phyloP scores from a whole-genome alignment of 495 filamentous ascomycete genomes.

The Penicillium manginii region DNA sequence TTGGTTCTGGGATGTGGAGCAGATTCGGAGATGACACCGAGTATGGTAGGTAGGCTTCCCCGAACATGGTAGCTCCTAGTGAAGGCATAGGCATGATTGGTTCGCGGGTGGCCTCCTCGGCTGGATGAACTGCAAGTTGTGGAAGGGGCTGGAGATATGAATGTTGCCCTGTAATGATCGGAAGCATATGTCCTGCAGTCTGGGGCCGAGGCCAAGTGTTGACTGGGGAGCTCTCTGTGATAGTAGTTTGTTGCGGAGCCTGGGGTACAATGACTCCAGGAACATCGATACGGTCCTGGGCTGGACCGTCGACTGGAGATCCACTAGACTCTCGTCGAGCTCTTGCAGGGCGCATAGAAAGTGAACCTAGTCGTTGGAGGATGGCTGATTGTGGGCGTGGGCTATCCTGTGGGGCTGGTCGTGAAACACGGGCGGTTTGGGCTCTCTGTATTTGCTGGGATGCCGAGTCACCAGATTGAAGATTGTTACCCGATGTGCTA shows the following conservation, averaged over 20 bases:
- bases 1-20: constrained; percentile 31
- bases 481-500: constrained; percentile 5
- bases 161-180: constrained; percentile 14
- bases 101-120: constrained; percentile 14
- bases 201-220: constrained; percentile 1
- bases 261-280: constrained; percentile 5
- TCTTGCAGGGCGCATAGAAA: constrained; percentile 31
- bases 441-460: constrained; percentile 25
- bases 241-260: constrained; percentile 1
- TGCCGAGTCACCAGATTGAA: constrained; percentile 4
- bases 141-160: constrained; percentile 16
- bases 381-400: constrained; percentile 30
- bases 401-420: constrained; percentile 20
- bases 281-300: constrained; percentile 13
- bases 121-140: constrained; percentile 22
- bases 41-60: constrained; percentile 36
- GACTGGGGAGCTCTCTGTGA: neutral
- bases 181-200: constrained; percentile 11
- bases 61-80: constrained; percentile 25
- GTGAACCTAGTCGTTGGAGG: constrained; percentile 37
- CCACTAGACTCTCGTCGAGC: constrained; percentile 19
- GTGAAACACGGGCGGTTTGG: constrained; percentile 29
- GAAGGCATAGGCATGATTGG: constrained; percentile 25
- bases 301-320: constrained; percentile 2
- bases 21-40: constrained; percentile 47